phyloP scores from a whole-genome alignment of 2,329 filamentous ascomycete species.

The Piedraia hortae region DNA sequence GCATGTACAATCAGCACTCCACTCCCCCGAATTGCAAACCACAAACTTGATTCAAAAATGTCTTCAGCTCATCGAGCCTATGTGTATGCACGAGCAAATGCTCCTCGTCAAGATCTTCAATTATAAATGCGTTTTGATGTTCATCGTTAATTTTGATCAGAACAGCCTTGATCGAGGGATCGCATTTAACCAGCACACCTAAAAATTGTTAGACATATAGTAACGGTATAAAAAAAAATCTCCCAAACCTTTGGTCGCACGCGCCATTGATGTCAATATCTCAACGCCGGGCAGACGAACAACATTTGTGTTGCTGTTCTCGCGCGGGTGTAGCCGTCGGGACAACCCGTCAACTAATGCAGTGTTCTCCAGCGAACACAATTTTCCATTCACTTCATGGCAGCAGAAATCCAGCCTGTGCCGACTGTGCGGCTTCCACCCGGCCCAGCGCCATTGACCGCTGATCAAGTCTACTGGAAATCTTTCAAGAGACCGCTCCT shows the following conservation, averaged over 20 bases:
- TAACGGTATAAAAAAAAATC: neutral
- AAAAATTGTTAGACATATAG: neutral
- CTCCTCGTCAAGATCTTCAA: conserved; percentile 55
- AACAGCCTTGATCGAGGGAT: conserved; percentile 70
- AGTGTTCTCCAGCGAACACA: too few relatives aligned
- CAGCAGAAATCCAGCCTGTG: conserved; percentile 57
- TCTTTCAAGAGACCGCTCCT: conserved; percentile 78
- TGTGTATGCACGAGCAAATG: conserved; percentile 48
- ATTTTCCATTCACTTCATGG: too few relatives aligned
- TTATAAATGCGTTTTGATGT: conserved; percentile 41
- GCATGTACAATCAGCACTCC: neutral
- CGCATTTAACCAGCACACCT: conserved; percentile 53
- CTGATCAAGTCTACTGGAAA: conserved; percentile 90
- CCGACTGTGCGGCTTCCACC: conserved; percentile 59
- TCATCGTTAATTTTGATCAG: conserved; percentile 48
- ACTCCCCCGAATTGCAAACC: neutral
- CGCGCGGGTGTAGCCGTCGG: too few relatives aligned
- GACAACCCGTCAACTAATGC: too few relatives aligned
- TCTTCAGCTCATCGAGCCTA: conserved; percentile 40
- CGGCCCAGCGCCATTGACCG: conserved; percentile 56
- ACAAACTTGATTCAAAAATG: conserved; percentile 35
- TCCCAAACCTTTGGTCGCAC: neutral
- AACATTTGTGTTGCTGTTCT: too few relatives aligned
- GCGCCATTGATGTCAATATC: neutral
- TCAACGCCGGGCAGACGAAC: too few relatives aligned